phyloP scores from a whole-genome alignment of 2,329 filamentous ascomycete species.

The Pseudocercospora ulei region DNA sequence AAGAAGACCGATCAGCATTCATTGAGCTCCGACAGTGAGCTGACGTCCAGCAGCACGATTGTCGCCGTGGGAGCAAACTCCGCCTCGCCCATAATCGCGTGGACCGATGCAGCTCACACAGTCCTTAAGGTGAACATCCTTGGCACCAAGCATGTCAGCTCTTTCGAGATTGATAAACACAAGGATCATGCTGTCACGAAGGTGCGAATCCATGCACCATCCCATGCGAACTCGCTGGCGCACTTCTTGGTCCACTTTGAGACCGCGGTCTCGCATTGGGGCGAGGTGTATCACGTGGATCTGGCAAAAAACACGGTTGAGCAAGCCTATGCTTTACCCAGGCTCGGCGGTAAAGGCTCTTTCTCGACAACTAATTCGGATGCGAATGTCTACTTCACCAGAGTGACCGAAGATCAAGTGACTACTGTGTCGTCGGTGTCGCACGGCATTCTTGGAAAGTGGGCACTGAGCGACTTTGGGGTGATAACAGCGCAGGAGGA shows the following conservation, averaged over 20 bases:
- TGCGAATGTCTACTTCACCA: conserved; percentile 80
- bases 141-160: conserved; percentile 40
- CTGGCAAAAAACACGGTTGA: conserved; percentile 56
- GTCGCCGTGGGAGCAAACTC: conserved; percentile 68
- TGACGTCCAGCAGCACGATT: conserved; percentile 55
- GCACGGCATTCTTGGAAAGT: conserved; percentile 64
- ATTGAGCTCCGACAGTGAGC: conserved; percentile 64
- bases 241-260: conserved; percentile 81
- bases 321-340: conserved; percentile 73
- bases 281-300: conserved; percentile 76
- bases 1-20: conserved; percentile 60
- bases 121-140: conserved; percentile 64
- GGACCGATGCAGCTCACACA: conserved; percentile 55
- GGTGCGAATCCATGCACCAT: conserved; percentile 62
- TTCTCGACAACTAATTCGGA: conserved; percentile 70
- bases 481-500: conserved; percentile 23
- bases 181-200: conserved; percentile 39
- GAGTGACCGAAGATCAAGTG: conserved; percentile 65
- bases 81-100: conserved; percentile 63
- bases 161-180: conserved; percentile 39
- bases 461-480: conserved; percentile 48
- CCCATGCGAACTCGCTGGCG: conserved; percentile 58
- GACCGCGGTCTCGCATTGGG: conserved; percentile 62
- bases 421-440: conserved; percentile 66
- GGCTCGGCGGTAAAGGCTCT: conserved; percentile 57